Evolutionary conservation across 208 protist genomes (phyloP), one percentile per base, ranked within the genome.

Genomic region (Leishmania tropica): DNA sequence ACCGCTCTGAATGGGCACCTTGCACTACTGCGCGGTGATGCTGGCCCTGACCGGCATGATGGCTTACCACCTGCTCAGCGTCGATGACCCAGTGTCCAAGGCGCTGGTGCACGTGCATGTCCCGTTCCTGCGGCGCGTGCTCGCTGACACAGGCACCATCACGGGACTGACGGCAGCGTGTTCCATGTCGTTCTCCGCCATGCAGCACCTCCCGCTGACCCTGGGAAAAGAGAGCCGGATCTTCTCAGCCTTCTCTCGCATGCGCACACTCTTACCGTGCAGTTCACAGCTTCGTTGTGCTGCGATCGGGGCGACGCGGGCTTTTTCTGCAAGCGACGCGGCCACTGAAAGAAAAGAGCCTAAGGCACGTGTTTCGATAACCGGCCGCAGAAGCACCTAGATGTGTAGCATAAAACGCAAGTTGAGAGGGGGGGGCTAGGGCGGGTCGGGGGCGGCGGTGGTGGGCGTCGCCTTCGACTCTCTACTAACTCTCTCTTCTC

Each of bases 11-110:
- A 81, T 81, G 21, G 70, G 71, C 75, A 67, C 81, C 70, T 62
- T 37, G 67, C 68, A 76, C 71, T 85, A 81, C 48, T 85, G 76
- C 35, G 76, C 76, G 70, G 81, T 78, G 19, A 81, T 76, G 58
- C 28, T 85, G 58, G 71, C 71, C 40, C 72, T 81, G 11, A 78
- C 76, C 0, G 76, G 71, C 28, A 85, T 85, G 75, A 75, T 85
- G 81, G 47, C 60, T 58, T 81, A 81, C 76, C 58, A 47, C 28
- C 3, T 53, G 35, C 71, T 81, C 17, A 81, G 81, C 71, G 76
- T 85, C 8, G 81, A 81, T 62, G 81, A 73, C 58, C 60, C 81
- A 1, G 58, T 81, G 7, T 76, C 73, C 71, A 72, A 81, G 71
- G 68, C 81, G 1, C 37, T 85, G 5, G 60, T 78, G 56, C 81